A percentile compares a stretch with the other conserved stretches of the same genome.
phyloP scores from a whole-genome alignment of 352 stramenopile species.

The Pythium diclinum region DNA sequence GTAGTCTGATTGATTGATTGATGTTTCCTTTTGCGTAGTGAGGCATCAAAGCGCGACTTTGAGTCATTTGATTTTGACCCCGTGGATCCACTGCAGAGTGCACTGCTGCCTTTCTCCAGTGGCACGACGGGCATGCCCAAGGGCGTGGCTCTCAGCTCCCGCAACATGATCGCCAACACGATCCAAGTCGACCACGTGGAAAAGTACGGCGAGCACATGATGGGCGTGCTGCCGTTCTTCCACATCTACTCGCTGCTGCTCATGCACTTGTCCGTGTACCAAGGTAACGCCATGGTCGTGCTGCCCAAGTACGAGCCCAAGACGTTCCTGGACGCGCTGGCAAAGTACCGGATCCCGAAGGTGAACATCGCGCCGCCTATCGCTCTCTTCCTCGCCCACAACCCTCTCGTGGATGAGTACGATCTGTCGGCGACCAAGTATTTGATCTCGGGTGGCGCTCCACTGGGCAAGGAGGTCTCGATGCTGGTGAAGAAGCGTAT shows the following conservation, averaged over 20 bases:
- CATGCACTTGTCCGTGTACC: constrained; percentile 78
- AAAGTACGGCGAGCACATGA: constrained; percentile 38
- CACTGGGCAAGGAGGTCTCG: constrained; percentile 66
- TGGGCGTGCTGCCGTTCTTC: constrained; percentile 91
- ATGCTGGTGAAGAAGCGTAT: constrained; percentile 51
- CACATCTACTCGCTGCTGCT: constrained; percentile 93
- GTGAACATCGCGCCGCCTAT: constrained; percentile 87
- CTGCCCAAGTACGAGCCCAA: constrained; percentile 89
- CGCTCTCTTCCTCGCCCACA: constrained; percentile 78
- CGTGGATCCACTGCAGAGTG: constrained; percentile 51
- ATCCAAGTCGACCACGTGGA: constrained; percentile 76
- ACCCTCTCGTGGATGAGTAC: constrained; percentile 90
- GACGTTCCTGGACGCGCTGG: constrained; percentile 79
- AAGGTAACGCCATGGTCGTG: constrained; percentile 81
- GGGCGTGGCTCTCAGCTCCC: constrained; percentile 84
- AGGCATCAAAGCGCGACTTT: constrained; percentile 34
- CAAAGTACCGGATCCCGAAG: constrained; percentile 32
- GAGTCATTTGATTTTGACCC: constrained; percentile 43
- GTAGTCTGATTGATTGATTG: neutral
- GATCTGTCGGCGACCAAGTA: constrained; percentile 79
- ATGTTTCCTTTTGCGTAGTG: constrained; percentile 28
- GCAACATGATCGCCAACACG: constrained; percentile 89
- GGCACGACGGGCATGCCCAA: constrained; percentile 93
- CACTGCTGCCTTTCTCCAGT: constrained; percentile 89
- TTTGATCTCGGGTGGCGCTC: constrained; percentile 71